Evolutionary conservation across 495 filamentous ascomycete genomes (phyloP).

Genomic region (Tuber magnatum): DNA sequence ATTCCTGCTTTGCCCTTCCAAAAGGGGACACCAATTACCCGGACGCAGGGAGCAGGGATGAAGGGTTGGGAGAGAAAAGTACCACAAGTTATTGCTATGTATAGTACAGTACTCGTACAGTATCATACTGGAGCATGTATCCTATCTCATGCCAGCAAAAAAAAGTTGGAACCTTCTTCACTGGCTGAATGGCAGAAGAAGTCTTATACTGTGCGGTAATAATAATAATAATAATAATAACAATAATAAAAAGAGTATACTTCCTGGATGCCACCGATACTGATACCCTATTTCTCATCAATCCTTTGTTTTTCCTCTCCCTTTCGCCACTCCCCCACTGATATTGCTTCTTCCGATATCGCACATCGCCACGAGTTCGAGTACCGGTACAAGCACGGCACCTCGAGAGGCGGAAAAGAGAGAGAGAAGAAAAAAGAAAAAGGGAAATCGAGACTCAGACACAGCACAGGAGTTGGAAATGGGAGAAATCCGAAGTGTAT

Average conservation of each 20-base stretch:
- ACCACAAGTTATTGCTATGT: too few relatives aligned
- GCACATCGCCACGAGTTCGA: neutral
- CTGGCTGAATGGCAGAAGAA: neutral
- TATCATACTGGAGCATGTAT: too few relatives aligned
- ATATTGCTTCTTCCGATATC: neutral
- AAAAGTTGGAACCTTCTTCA: neutral
- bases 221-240: neutral
- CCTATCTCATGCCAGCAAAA: too few relatives aligned
- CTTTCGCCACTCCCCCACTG: neutral
- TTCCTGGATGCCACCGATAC: neutral
- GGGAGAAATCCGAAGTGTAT: neutral
- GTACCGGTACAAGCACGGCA: too few relatives aligned
- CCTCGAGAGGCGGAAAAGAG: neutral
- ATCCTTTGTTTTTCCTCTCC: neutral
- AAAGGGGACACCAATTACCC: neutral
- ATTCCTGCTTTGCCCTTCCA: neutral
- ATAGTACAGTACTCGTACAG: too few relatives aligned
- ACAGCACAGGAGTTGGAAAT: neutral
- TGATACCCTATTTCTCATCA: neutral
- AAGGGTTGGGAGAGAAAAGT: neutral
- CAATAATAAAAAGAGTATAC: neutral
- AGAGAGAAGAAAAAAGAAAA: neutral
- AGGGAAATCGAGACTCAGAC: neutral
- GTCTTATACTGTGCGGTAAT: too few relatives aligned
- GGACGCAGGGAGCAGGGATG: neutral